phyloP scores from a whole-genome alignment of 2,329 filamentous ascomycete genomes.

The Ilyonectria robusta region DNA sequence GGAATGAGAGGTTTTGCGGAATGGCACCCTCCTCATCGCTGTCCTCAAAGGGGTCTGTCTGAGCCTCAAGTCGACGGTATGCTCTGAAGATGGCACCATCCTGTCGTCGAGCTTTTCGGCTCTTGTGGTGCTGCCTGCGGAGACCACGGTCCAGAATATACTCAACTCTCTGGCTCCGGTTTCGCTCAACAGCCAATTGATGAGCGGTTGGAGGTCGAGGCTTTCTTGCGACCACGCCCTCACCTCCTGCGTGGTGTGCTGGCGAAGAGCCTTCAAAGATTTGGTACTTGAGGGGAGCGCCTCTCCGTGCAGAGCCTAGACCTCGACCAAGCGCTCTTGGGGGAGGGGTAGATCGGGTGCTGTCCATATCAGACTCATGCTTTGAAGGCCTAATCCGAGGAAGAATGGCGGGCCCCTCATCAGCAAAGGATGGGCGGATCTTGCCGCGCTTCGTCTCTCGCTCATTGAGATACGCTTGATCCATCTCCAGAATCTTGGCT shows the following conservation, averaged over 20 bases:
- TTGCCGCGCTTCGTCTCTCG: constrained; percentile 72
- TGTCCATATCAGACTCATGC: constrained; percentile 66
- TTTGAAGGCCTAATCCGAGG: constrained; percentile 75
- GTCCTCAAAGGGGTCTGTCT: constrained; percentile 71
- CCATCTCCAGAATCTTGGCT: constrained; percentile 81
- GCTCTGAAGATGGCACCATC: constrained; percentile 79
- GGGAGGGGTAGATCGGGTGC: constrained; percentile 60
- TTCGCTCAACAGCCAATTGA: constrained; percentile 84
- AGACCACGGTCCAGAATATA: constrained; percentile 84
- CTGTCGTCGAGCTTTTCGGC: constrained; percentile 72
- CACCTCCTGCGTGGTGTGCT: constrained; percentile 64
- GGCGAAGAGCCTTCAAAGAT: constrained; percentile 74
- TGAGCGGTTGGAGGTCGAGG: constrained; percentile 84
- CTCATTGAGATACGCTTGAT: constrained; percentile 77
- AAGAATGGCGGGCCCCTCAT: constrained; percentile 72
- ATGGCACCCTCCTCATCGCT: constrained; percentile 71
- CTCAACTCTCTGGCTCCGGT: constrained; percentile 84
- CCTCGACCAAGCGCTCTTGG: constrained; percentile 51
- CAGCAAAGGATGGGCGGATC: constrained; percentile 56
- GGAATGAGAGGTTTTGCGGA: constrained; percentile 50
- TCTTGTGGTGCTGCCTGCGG: constrained; percentile 74
- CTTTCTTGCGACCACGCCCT: constrained; percentile 71
- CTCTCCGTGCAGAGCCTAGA: constrained; percentile 54
- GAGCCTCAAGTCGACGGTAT: constrained; percentile 72
- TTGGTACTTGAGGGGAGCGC: constrained; percentile 70